Base-by-base conservation (phyloP, 129 eudicot species). In the Oenanthe sinensis region DNA sequence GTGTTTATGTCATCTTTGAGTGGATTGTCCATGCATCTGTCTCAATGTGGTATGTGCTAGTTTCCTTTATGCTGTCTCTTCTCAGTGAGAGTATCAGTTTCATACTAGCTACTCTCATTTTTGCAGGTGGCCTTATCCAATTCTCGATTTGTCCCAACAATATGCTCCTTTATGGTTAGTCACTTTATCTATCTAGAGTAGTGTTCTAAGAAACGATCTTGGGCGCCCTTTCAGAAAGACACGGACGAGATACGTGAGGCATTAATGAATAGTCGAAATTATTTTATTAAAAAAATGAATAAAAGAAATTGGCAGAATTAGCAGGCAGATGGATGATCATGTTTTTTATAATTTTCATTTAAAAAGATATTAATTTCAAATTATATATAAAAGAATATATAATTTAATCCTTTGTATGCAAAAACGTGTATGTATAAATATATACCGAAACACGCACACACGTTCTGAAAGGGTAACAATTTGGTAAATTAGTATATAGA, bases 91-190 rank as follows among this genome's bases (percentile, higher is more conserved):
- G 40, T 6, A 15, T 78, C 26, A 60, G 15, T 24, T 60, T 24
- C 68, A 24, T 3, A 24, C 33, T 60, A 60, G 16, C 19, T 13
- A 9, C 17, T 74, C 60, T 33, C 43, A 19, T 63, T 16, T 33
- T 82, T 77, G 86, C 87, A 91, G 98, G 97, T 93, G 98, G 98
- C 98, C 98, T 43, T 93, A 93, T 86, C 97, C 97, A 33, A 81
- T 93, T 80, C 97, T 93, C 65, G 87, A 93, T 54, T 67, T 93
- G 69, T 86, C 98, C 13, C 62, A 58, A 36, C 65, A 72, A 76
- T 79, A 79, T 79, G 89, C 98, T 80, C 97, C 98, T 40, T 8
- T 91, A 17, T 92, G 96, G 97, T 92, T 88, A 8, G 90, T 81
- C 42, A 26, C 60, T 46, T 2, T 46, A 14, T 74, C 36, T 30